These are phyloP conservation scores for Pascua guehoae DNA, from an alignment of 1,284 basidiomycete species.

Conservation along the genomic window DNA sequence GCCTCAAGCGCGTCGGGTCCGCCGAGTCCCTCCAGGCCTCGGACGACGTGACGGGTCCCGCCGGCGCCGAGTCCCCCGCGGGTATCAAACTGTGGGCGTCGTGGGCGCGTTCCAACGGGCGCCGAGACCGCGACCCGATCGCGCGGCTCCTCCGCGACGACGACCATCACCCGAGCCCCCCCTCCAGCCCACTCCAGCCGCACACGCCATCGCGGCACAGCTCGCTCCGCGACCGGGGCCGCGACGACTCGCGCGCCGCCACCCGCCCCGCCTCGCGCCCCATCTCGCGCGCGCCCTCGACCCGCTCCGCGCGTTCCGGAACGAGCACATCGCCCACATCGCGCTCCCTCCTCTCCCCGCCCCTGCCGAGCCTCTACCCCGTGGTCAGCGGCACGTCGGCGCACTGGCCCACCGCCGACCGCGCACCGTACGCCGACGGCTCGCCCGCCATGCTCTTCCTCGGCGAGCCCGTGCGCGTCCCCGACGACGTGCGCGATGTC, in stretches of 20 bases:
- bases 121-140: not conserved
- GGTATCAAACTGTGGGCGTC: conserved; percentile 37
- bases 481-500: conserved; percentile 27
- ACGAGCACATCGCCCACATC: not conserved
- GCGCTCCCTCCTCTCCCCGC: not conserved
- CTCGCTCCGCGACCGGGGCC: too few species aligned
- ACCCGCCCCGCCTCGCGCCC: not conserved
- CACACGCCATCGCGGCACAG: not conserved
- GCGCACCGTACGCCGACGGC: conserved; percentile 32
- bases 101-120: conserved; percentile 14
- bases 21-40: conserved; percentile 34
- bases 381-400: not conserved
- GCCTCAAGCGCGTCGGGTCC: conserved; percentile 20
- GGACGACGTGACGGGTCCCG: conserved; percentile 17
- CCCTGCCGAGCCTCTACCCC: not conserved
- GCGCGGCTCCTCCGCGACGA: not conserved
- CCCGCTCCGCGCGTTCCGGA: conserved; percentile 2
- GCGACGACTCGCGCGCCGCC: not conserved
- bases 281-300: not conserved
- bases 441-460: conserved; percentile 27
- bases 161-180: not conserved
- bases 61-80: conserved; percentile 6
- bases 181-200: not conserved
- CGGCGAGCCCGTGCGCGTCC: conserved; percentile 18
- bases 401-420: not conserved